Evolutionary conservation across 441 rosid genomes (phyloP), one percentile per base, ranked within the genome.

Genomic region (Pelargonium australe): DNA sequence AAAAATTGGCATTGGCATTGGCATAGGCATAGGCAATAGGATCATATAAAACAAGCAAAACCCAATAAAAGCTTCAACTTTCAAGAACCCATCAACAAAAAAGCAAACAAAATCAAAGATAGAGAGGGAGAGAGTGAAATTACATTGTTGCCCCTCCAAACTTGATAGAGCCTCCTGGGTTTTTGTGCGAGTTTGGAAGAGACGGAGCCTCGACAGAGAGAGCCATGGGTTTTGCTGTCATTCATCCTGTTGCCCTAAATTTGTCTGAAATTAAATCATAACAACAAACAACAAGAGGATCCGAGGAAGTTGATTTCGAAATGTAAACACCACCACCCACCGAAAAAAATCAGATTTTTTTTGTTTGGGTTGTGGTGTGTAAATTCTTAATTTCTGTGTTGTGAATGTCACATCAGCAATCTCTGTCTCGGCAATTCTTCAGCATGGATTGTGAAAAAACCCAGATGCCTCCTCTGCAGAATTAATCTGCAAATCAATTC

Each of bases 81-180:
- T 4, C 57, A 58, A 66, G 19, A 4, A 12, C 5, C 5, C 19
- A 65, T 4, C 9, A 43, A 65, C 19, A 13, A 16, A 66, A 25
- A 10, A 47, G 44, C 8, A 13, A 57, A 49, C 4, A 49, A 2
- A 25, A 25, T 2, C 31, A 25, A 1, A 34, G 11, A n/a, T 0
- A 71, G 5, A 31, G 6, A 14, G 67, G 57, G 19, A 37, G 62
- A 16, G 57, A n/a, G 57, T 20, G 47, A 31, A 65, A 68, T 77
- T 86, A 93, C 96, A 85, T 93, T 93, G 83, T 89, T 93, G 43
- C 92, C 98, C 70, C 85, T 85, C 98, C 98, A 93, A 68, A 85
- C 77, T 78, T 88, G 89, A 80, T 89, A 89, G 66, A 86, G 82
- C 79, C 90, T 84, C 66, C 55, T 78, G 51, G 87, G 77, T 66